A percentile compares a stretch with the other conserved stretches of the same genome.
phyloP scores from a whole-genome alignment of 2,329 filamentous ascomycete genomes.

The Metarhizium humberi region DNA sequence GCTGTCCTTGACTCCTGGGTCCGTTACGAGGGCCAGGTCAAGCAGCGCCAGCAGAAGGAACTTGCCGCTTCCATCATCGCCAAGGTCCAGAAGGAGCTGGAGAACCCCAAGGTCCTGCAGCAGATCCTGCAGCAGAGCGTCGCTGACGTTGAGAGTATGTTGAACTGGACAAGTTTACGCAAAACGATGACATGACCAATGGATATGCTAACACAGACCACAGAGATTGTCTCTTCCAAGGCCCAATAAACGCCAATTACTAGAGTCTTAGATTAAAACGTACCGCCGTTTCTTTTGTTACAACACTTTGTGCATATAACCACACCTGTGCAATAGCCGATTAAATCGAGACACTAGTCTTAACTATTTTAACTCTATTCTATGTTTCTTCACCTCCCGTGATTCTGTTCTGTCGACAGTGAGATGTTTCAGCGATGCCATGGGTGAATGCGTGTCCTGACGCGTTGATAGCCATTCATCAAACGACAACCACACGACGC shows the following conservation, averaged over 20 bases:
- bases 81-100: slow-evolving; percentile 98
- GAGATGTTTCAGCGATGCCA: background rate
- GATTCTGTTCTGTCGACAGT: background rate
- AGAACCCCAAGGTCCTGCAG: slow-evolving; percentile 94
- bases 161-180: background rate
- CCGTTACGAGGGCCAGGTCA: slow-evolving; percentile 96
- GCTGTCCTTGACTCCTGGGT: slow-evolving; percentile 95
- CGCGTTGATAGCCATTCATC: too few relatives aligned
- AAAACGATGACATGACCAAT: background rate
- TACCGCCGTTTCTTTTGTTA: slow-evolving; percentile 40
- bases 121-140: slow-evolving; percentile 98
- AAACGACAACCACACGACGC: too few relatives aligned
- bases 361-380: slow-evolving; percentile 5
- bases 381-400: background rate
- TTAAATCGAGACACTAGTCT: slow-evolving; percentile 8
- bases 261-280: slow-evolving; percentile 26
- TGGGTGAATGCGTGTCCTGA: too few relatives aligned
- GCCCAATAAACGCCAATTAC: slow-evolving; percentile 44
- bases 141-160: slow-evolving; percentile 84
- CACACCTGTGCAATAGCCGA: slow-evolving; percentile 55
- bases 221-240: slow-evolving; percentile 56
- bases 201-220: slow-evolving; percentile 21
- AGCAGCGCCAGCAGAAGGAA: slow-evolving; percentile 97
- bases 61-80: slow-evolving; percentile 85
- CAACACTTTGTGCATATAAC: slow-evolving; percentile 44